Conservation (phyloP, 371 early-diverging fungal species). For the Lichtheimia ornata region DNA sequence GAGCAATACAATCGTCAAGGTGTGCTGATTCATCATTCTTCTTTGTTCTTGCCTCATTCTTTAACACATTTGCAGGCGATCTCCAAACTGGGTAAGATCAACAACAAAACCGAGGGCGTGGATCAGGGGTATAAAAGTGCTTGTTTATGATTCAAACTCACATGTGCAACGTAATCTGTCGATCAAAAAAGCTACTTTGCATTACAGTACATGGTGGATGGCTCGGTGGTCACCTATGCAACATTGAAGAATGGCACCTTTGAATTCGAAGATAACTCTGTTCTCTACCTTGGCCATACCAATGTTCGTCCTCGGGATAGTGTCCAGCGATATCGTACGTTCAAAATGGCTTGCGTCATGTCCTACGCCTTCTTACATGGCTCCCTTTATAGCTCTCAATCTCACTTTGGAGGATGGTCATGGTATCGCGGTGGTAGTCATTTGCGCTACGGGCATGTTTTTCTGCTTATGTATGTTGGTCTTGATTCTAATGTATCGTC, state of each 20-base stretch:
- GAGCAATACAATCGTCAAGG: too few species aligned
- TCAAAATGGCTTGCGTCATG: background rate
- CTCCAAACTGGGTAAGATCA: constrained; percentile 18
- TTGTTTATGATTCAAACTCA: background rate
- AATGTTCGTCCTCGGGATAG: constrained; percentile 22
- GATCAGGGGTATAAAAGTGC: background rate
- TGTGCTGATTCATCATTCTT: too few species aligned
- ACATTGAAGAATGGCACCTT: constrained; percentile 27
- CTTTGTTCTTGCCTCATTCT: background rate
- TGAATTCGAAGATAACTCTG: constrained; percentile 15
- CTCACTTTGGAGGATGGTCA: constrained; percentile 13
- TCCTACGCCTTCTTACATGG: background rate
- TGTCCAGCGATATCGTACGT: constrained; percentile 21
- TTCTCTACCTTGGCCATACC: constrained; percentile 34
- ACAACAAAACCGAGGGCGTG: background rate
- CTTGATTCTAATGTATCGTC: constrained; percentile 26
- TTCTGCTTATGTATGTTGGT: constrained; percentile 22
- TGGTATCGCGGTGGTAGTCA: constrained; percentile 22
- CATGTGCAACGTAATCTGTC: background rate
- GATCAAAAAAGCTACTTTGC: constrained; percentile 21
- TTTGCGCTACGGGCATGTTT: constrained; percentile 23
- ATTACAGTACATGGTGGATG: constrained; percentile 27
- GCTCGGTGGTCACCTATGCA: constrained; percentile 23
- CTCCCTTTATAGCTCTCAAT: constrained; percentile 22
- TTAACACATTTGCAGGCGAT: constrained; percentile 9